A percentile compares a stretch with the other conserved stretches of the same genome.
Evolutionary conservation across 176 grass and related monocot species (phyloP).

Genomic region (Avena insularis): DNA sequence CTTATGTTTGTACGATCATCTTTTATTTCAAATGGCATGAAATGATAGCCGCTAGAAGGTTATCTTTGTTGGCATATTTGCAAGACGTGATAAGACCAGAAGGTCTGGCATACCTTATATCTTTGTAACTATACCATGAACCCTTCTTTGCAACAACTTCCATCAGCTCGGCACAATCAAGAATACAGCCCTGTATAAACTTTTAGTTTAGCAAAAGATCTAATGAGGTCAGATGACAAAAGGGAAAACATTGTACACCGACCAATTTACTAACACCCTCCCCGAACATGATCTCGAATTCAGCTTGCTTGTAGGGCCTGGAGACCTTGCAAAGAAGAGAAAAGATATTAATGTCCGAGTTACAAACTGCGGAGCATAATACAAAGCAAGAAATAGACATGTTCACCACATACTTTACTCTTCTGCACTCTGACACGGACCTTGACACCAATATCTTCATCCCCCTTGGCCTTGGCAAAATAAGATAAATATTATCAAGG

Average conservation of each 20-base stretch:
- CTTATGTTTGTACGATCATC: neutral
- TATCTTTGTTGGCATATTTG: neutral
- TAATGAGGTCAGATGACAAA: constrained; percentile 3
- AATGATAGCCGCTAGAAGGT: neutral
- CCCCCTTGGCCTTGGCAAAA: constrained; percentile 77
- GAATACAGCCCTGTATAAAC: constrained; percentile 73
- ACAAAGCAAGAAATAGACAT: constrained; percentile 19
- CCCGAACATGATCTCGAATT: constrained; percentile 98
- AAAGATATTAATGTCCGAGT: constrained; percentile 16
- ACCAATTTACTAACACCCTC: constrained; percentile 97
- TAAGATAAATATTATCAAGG: constrained; percentile 36
- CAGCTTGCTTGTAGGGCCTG: constrained; percentile 97
- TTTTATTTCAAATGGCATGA: constrained; percentile 23
- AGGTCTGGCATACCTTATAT: constrained; percentile 62
- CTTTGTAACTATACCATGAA: constrained; percentile 94
- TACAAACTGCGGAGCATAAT: constrained; percentile 35
- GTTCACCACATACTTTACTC: constrained; percentile 82
- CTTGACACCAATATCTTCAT: constrained; percentile 97
- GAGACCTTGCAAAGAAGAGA: constrained; percentile 69
- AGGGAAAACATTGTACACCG: constrained; percentile 34
- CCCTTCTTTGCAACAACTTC: constrained; percentile 92
- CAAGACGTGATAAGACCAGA: neutral
- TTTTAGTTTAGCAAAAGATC: constrained; percentile 30
- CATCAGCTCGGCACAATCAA: constrained; percentile 99
- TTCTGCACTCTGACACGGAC: constrained; percentile 98